Evolutionary conservation across 2,329 filamentous ascomycete species (phyloP), one percentile per base, ranked within the genome.

Genomic region (Fusarium annulatum): DNA sequence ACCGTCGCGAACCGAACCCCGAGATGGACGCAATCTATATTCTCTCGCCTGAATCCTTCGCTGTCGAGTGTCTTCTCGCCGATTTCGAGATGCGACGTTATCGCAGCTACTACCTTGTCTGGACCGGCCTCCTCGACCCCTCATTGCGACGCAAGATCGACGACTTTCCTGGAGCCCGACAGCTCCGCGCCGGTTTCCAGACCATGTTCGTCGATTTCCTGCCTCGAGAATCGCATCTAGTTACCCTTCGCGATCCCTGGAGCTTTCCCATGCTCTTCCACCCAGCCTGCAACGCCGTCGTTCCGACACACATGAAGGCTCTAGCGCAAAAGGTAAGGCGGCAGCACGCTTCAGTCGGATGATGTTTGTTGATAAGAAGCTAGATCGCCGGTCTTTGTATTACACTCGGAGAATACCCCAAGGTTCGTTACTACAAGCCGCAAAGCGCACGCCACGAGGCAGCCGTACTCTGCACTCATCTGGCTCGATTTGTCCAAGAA

Each of bases 21-120:
- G 93, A 94, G 77, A 97, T 97, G 91, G 96, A 98, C 83, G 96
- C 95, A 78, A 91, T 99, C 75, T 99, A 98, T 85, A 87, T 99
- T 69, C 88, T 99, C 64, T 93, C 95, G 1, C 94, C 96, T 14
- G 89, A 94, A 78, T 87, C 94, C 11, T 93, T 97, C 81, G 94
- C 97, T 72, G 93, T 98, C 78, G 96, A 98, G 79, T 98, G 95
- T 81, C 87, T 99, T 52, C 91, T 98, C 84, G 94, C 95, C 79
- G 96, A 99, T 82, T 92, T 98, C 71, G 94, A 97, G 79, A 90
- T 92, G 77, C 89, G 90, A 75, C 91, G 94, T 80, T 99, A 99
- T 84, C 88, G 91, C 74, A 92, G 88, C 78, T 88, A 90, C 57
- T 96, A 91, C 82, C 83, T 99, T 68, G 89, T 98, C 71, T 99